Evolutionary conservation across 345 rosid genomes (phyloP).

Genomic region (Citrus sp.): DNA sequence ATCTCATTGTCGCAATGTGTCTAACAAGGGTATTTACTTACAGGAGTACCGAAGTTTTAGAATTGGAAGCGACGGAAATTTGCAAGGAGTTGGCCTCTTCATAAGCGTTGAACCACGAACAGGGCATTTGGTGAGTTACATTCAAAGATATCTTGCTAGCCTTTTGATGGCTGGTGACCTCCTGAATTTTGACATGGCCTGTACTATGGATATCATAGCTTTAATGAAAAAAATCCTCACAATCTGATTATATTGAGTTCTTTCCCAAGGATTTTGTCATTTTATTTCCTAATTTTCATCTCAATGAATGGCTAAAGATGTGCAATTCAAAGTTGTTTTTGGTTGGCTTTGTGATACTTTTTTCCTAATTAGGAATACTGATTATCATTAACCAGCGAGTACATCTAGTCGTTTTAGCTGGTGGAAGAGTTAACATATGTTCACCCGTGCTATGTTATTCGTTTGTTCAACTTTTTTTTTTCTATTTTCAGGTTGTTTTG

Average conservation of each 20-base stretch:
- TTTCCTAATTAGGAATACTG: background rate
- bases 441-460: background rate
- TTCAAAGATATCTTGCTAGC: background rate
- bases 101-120: slow-evolving; percentile 69
- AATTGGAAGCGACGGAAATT: slow-evolving; percentile 82
- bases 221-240: background rate
- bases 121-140: slow-evolving; percentile 74
- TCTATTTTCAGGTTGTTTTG: slow-evolving; percentile 63
- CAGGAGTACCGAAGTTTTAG: slow-evolving; percentile 92
- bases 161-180: background rate
- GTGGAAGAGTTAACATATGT: background rate
- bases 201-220: background rate
- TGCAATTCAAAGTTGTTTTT: background rate
- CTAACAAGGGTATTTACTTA: slow-evolving; percentile 5
- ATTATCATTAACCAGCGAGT: background rate
- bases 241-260: background rate
- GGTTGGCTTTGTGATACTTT: background rate
- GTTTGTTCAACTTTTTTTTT: background rate
- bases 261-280: background rate
- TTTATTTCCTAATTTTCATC: background rate
- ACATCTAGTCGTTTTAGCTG: background rate
- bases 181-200: background rate
- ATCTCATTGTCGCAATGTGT: background rate
- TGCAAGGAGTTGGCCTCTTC: slow-evolving; percentile 91
- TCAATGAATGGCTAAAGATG: background rate